Evolutionary conservation across 2,329 filamentous ascomycete species (phyloP).

Genomic region (Pseudopyrenochaeta lycopersici): DNA sequence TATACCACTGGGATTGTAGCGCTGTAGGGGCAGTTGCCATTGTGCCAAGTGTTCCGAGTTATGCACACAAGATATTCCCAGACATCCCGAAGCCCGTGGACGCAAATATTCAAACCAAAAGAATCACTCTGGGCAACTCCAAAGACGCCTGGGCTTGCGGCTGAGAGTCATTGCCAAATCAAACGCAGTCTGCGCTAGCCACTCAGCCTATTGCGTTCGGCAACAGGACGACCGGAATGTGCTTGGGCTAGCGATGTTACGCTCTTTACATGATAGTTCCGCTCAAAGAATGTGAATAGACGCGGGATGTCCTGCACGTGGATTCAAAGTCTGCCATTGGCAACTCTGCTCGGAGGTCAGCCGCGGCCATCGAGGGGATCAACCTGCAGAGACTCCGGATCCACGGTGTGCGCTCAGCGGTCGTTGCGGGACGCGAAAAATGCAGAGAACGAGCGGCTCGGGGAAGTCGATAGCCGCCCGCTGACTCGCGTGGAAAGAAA

Average conservation of each 20-base stretch:
- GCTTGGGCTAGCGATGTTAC: background rate
- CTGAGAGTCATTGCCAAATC: constrained; percentile 6
- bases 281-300: background rate
- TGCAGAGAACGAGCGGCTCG: no score
- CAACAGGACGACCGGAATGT: background rate
- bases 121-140: background rate
- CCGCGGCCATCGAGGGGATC: no score
- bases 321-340: no score
- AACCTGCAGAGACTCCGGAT: no score
- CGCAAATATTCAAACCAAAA: constrained; percentile 1
- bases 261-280: constrained; percentile 1
- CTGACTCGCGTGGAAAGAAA: no score
- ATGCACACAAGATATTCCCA: constrained; percentile 1
- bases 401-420: no score
- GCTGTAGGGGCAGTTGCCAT: background rate
- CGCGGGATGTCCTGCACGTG: no score
- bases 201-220: background rate
- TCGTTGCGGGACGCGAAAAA: no score
- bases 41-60: background rate
- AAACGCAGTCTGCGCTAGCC: constrained; percentile 1
- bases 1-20: background rate
- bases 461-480: no score
- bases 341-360: no score
- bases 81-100: background rate
- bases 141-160: background rate